Percentiles rank a stretch among this genome's conserved stretches.
phyloP scores from a whole-genome alignment of 441 rosid genomes.

The Erysimum cheiri region DNA sequence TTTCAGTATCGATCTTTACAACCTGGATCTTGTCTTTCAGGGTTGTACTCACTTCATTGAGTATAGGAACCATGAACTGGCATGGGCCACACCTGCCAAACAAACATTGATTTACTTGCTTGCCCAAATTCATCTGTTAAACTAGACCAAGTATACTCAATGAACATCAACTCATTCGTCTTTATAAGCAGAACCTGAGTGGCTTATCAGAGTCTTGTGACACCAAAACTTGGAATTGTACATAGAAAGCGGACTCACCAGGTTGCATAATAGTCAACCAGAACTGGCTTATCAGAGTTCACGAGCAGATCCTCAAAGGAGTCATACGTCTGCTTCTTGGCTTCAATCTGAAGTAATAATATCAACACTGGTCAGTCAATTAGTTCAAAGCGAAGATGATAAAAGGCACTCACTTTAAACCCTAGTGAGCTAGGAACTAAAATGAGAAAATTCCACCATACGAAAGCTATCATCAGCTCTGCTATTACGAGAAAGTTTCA shows the following conservation, averaged over 20 bases:
- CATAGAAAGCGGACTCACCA: slow-evolving; percentile 52
- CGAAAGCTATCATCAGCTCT: neutral
- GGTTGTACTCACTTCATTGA: slow-evolving; percentile 67
- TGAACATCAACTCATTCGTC: neutral
- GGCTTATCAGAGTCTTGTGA: neutral
- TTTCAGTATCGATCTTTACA: slow-evolving; percentile 94
- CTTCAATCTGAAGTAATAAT: slow-evolving; percentile 59
- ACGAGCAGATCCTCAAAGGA: slow-evolving; percentile 74
- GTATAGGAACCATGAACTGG: slow-evolving; percentile 88
- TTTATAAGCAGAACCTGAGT: too few relatives aligned
- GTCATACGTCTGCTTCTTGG: slow-evolving; percentile 82
- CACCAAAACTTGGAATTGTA: neutral
- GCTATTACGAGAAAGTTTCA: neutral
- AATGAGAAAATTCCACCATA: neutral
- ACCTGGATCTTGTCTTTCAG: slow-evolving; percentile 76
- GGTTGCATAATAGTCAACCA: slow-evolving; percentile 91
- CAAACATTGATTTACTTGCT: slow-evolving; percentile 12
- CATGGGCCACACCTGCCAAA: slow-evolving; percentile 96
- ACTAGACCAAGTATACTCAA: neutral
- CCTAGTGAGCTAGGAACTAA: slow-evolving; percentile 6
- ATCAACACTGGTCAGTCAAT: neutral
- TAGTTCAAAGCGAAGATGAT: neutral
- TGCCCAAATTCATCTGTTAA: neutral
- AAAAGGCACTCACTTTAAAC: slow-evolving; percentile 16
- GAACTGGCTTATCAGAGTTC: slow-evolving; percentile 77